phyloP scores from a whole-genome alignment of 2,329 filamentous ascomycete genomes.

The Beauveria caledonica region DNA sequence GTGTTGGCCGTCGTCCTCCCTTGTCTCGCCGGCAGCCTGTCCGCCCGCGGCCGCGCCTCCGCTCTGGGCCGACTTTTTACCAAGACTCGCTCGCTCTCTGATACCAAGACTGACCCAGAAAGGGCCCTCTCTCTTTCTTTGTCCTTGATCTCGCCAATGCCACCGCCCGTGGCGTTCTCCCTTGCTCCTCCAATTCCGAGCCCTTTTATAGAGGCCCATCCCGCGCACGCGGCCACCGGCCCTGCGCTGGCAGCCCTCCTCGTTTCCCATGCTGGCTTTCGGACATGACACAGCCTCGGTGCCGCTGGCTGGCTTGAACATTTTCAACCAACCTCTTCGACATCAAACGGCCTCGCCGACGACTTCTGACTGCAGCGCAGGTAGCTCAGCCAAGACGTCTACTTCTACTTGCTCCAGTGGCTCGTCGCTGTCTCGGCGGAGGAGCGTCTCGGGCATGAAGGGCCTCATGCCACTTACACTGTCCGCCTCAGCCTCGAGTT shows the following conservation, averaged over 20 bases:
- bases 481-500: constrained; percentile 20
- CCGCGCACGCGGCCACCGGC: background rate
- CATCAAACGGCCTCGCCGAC: background rate
- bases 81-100: background rate
- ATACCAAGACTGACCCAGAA: background rate
- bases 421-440: constrained; percentile 19
- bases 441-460: constrained; percentile 33
- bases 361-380: background rate
- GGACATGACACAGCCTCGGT: constrained; percentile 8
- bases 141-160: background rate
- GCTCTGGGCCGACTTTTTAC: background rate
- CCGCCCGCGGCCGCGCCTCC: background rate
- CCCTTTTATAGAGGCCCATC: constrained; percentile 6
- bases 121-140: background rate
- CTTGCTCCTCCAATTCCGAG: background rate
- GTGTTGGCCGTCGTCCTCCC: constrained; percentile 1
- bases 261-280: constrained; percentile 9
- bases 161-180: background rate
- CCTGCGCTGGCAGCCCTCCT: constrained; percentile 1
- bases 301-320: constrained; percentile 9
- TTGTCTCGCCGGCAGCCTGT: constrained; percentile 2
- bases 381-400: constrained; percentile 13
- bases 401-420: background rate
- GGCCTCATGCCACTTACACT: constrained; percentile 30
- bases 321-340: background rate